Percentiles rank a stretch among this genome's conserved stretches.
Conservation (phyloP, 1,284 basidiomycete genomes). For the Fomitopsis pinicola region DNA sequence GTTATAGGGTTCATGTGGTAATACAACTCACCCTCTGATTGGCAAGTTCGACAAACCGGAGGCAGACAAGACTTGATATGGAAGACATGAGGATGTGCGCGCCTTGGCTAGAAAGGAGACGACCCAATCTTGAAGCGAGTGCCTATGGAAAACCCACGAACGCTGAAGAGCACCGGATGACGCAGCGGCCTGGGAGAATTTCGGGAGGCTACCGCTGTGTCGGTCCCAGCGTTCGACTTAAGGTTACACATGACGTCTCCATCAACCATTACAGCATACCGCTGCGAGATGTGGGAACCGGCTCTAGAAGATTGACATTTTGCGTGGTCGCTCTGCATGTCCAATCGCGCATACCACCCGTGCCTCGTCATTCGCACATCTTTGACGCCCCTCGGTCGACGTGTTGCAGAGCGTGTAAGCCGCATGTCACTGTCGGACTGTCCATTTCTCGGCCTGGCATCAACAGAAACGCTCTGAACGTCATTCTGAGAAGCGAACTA, state of each 20-base stretch:
- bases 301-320: slow-evolving; percentile 10
- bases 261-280: background rate
- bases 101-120: background rate
- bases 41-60: slow-evolving; percentile 5
- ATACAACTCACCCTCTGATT: background rate
- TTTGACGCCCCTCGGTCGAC: background rate
- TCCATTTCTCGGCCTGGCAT: background rate
- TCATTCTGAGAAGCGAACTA: background rate
- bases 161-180: slow-evolving; percentile 4
- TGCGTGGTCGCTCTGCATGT: slow-evolving; percentile 2
- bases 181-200: slow-evolving; percentile 2
- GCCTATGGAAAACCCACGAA: background rate
- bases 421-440: background rate
- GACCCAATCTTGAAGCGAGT: slow-evolving; percentile 7
- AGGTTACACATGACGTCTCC: slow-evolving; percentile 7
- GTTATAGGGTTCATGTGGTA: slow-evolving; percentile 3
- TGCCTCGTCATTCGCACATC: background rate
- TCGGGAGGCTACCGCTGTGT: slow-evolving; percentile 3
- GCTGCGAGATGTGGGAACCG: background rate
- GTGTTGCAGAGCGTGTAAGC: background rate
- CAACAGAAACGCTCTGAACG: background rate
- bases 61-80: background rate
- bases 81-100: background rate
- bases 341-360: background rate
- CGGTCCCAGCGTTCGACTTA: background rate